Evolutionary conservation across 495 filamentous ascomycete species (phyloP).

Genomic region (Copromyces sp.): DNA sequence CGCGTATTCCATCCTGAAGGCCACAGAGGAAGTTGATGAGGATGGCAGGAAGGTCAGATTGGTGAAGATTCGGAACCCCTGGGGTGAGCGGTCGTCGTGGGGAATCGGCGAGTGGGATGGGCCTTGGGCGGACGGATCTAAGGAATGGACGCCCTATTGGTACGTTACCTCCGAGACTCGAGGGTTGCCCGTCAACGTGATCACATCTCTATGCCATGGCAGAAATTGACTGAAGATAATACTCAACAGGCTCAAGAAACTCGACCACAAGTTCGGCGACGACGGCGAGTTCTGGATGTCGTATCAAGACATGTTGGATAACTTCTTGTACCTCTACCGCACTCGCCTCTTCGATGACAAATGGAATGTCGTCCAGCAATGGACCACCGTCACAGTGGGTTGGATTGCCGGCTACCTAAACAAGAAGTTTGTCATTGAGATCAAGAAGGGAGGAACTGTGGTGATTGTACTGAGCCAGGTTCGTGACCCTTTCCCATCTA

Average conservation of each 20-base stretch:
- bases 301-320: slow-evolving; percentile 50
- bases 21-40: slow-evolving; percentile 54
- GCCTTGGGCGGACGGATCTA: slow-evolving; percentile 56
- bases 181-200: not conserved
- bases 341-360: slow-evolving; percentile 62
- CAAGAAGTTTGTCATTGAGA: slow-evolving; percentile 57
- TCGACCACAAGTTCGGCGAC: slow-evolving; percentile 65
- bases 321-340: slow-evolving; percentile 60
- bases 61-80: slow-evolving; percentile 58
- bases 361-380: slow-evolving; percentile 58
- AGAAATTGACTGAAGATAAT: not conserved
- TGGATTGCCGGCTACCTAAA: slow-evolving; percentile 67
- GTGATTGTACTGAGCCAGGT: slow-evolving; percentile 60
- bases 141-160: slow-evolving; percentile 69
- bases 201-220: not conserved
- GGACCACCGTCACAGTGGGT: slow-evolving; percentile 59
- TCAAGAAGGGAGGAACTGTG: slow-evolving; percentile 49
- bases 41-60: slow-evolving; percentile 34
- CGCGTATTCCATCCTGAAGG: slow-evolving; percentile 67
- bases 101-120: slow-evolving; percentile 55
- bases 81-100: slow-evolving; percentile 37
- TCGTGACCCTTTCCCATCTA: not conserved
- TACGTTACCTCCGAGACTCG: not conserved
- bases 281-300: slow-evolving; percentile 49
- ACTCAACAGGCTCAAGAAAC: slow-evolving; percentile 42